Base-by-base conservation (phyloP, 1,139 yeast genomes). In the Candida sanyaensis region DNA sequence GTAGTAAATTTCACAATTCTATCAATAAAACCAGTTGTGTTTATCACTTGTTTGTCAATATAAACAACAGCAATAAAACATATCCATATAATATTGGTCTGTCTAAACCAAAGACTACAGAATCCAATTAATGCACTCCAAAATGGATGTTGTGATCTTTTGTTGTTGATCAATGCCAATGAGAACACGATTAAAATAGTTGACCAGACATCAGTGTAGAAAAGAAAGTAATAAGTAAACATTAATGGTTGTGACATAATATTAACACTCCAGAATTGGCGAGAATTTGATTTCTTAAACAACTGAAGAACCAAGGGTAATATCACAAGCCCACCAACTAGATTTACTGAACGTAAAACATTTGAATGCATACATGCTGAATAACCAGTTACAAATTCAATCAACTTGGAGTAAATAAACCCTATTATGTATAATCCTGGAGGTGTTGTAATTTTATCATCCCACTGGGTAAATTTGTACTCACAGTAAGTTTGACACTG, bases 151-250 rank as follows among this genome's bases (percentile, higher is more conserved):
- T 52, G 55, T 17, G 36, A 26, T 26, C 33, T 30, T 44, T 51
- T 52, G 8, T 51, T 53, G 13, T 62, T 26, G 68, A 74, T 61
- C 74, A 73, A 30, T 79, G 77, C 34, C 68, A 76, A 44, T 1
- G 74, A 56, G 2, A 59, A 60, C 2, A 88, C 55, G 7, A 92
- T 78, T 39, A 89, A 68, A 0, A 88, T 76, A 0, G 95, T 81
- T 0, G 97, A 82, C 97, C 97, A 91, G 1, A 91, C 85, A 64
- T 93, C 99, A 0, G 99, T 93, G 66, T 93, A 95, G 66, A 84
- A 95, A 42, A 93, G 68, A 43, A 84, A 82, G 57, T 86, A 84
- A 64, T 84, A 93, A 8, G 91, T 77, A 37, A 84, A 75, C 47
- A 92, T 60, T 47, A 92, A 70, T 1, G 99, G 98, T 56, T 84